Conservation (phyloP, 2,329 filamentous ascomycete genomes). For the Bipolaris bicolor region DNA sequence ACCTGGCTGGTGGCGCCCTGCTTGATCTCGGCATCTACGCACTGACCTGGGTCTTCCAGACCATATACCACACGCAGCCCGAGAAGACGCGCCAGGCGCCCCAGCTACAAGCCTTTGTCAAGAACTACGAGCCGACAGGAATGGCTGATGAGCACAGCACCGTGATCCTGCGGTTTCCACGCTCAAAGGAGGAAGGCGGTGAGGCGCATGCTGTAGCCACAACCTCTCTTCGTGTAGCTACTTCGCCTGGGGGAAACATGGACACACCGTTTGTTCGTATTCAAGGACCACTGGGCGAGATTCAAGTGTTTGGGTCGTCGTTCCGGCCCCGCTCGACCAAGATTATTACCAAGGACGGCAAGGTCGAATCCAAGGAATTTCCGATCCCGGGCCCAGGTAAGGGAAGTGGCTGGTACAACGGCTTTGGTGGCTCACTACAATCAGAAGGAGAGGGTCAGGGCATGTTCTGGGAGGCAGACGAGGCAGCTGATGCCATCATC, state of each 20-base stretch:
- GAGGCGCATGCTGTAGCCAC: slow-evolving; percentile 75
- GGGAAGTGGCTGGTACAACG: slow-evolving; percentile 56
- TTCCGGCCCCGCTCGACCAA: slow-evolving; percentile 71
- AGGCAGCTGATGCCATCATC: slow-evolving; percentile 74
- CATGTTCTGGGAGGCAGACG: slow-evolving; percentile 90
- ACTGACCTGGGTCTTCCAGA: slow-evolving; percentile 89
- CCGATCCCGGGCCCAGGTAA: slow-evolving; percentile 55
- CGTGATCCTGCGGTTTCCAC: slow-evolving; percentile 77
- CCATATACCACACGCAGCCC: slow-evolving; percentile 79
- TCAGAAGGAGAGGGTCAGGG: slow-evolving; percentile 71
- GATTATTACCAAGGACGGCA: slow-evolving; percentile 62
- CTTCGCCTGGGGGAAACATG: slow-evolving; percentile 61
- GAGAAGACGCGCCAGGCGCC: slow-evolving; percentile 69
- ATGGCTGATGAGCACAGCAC: slow-evolving; percentile 80
- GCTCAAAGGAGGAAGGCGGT: slow-evolving; percentile 55
- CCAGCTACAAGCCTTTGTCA: slow-evolving; percentile 67
- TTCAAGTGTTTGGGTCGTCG: slow-evolving; percentile 76
- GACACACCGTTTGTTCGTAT: slow-evolving; percentile 75
- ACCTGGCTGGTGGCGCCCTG: slow-evolving; percentile 81
- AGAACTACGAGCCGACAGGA: slow-evolving; percentile 73
- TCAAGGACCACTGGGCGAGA: slow-evolving; percentile 80
- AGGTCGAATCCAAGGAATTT: slow-evolving; percentile 56
- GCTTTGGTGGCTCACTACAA: slow-evolving; percentile 51
- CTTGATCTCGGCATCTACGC: slow-evolving; percentile 89
- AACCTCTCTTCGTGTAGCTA: slow-evolving; percentile 51